Evolutionary conservation across 192 early-diverging fungal genomes (phyloP), one percentile per base, ranked within the genome.

Genomic region (Gonapodya prolifera): DNA sequence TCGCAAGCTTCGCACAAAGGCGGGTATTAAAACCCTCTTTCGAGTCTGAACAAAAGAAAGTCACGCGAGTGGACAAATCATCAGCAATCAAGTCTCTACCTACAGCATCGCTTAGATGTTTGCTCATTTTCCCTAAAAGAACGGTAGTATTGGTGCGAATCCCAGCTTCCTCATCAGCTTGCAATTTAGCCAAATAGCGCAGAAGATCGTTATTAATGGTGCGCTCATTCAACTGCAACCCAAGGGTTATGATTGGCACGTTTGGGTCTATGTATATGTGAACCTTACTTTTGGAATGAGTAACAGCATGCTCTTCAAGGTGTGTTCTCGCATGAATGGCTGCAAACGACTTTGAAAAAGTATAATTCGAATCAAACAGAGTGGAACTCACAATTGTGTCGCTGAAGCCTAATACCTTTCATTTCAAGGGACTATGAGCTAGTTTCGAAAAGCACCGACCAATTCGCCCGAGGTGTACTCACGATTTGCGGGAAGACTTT

Each of bases 91-190:
- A 77, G n/a, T n/a, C 34, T 0, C 35, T 70, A 84, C 87, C 76
- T 85, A 92, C 91, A 23, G 84, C 74, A 23, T 94, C 92, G 77
- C 80, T 93, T 34, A 99, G 82, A 70, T 94, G 79, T 17, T 91
- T 89, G 73, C 90, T 90, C 35, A 98, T 88, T 81, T 98, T 97
- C n/a, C 94, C 95, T 18, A 99, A 81, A 79, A 95, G 98, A 36
- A 99, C 93, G 18, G 95, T 93, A 23, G 96, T 92, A 81, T 99
- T 99, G 2, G 97, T 96, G 33, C 97, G 87, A 79, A 99, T 99
- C 0, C 96, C 95, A 0, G 97, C 94, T 78, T 98, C 96, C 30
- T 90, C 86, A 82, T 99, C 97, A 33, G 86, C 87, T 70, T 96
- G 93, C 33, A 95, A 83, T 61, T 94, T 95, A n/a, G 94, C 95